Evolutionary conservation across 306 rosid genomes (phyloP), one percentile per base, ranked within the genome.

Genomic region (Glycine tomentella): DNA sequence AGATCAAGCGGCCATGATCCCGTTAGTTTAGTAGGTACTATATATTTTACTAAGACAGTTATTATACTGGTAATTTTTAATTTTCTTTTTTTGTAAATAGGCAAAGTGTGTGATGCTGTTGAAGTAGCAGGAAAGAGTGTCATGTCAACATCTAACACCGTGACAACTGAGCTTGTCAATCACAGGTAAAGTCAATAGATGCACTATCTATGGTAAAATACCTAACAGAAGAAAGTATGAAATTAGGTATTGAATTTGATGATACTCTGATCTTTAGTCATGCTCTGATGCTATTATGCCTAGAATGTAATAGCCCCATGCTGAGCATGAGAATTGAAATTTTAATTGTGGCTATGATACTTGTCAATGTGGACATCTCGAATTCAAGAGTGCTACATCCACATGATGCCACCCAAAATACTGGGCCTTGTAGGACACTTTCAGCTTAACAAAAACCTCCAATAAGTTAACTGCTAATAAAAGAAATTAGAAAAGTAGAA

Each of bases 91-190:
- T 57, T 36, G 38, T 70, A 62, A 85, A 76, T 79, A 95, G 99
- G 86, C 89, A 93, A 87, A 87, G 88, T 93, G 61, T 91, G 95
- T 49, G 99, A 95, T 80, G 97, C 99, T 44, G 94, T 90, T 82
- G 99, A 95, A 88, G 89, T 90, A 71, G 87, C 99, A 14, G 97
- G 99, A 53, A 95, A 85, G 86, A 92, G 86, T 86, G 99, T 91
- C 79, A 89, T 95, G 97, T 81, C 97, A 79, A 93, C 97, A 77
- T 90, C 98, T 58, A 79, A 88, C 77, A 85, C 89, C n/a, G 99
- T 95, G 58, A 95, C 99, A 33, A 95, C 96, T 2, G 98, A 95
- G 58, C 84, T 91, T 42, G 97, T 90, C 45, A 59, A 82, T 76
- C 92, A 93, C 80, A 90, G 92, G 99, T 95, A 87, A 80, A 77